Percentiles rank a stretch among this genome's conserved stretches.
Evolutionary conservation across 1,284 basidiomycete species (phyloP).

Genomic region (Cerrena zonata): DNA sequence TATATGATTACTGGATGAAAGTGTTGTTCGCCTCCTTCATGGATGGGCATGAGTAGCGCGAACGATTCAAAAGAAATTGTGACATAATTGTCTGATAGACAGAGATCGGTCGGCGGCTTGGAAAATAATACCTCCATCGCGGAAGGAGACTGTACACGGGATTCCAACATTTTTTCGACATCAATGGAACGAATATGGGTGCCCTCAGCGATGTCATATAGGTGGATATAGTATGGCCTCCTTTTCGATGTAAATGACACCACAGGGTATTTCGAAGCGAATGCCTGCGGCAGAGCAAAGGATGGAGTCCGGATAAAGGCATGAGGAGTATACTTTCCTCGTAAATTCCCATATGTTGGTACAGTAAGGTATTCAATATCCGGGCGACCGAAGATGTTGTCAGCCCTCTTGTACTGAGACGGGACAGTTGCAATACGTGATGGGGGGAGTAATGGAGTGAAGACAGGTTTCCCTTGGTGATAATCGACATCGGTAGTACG

Average conservation of each 20-base stretch:
- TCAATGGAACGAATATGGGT: slow-evolving; percentile 11
- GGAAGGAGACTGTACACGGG: background rate
- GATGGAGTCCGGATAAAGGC: slow-evolving; percentile 14
- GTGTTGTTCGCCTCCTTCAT: slow-evolving; percentile 3
- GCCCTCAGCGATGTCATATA: slow-evolving; percentile 17
- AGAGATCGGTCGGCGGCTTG: slow-evolving; percentile 16
- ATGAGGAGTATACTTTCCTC: slow-evolving; percentile 20
- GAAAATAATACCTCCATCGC: slow-evolving; percentile 7
- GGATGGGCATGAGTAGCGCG: slow-evolving; percentile 14
- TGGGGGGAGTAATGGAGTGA: slow-evolving; percentile 13
- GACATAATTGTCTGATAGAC: slow-evolving; percentile 16
- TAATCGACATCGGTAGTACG: slow-evolving; percentile 12
- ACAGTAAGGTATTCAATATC: background rate
- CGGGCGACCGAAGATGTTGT: no score
- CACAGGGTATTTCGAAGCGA: slow-evolving; percentile 14
- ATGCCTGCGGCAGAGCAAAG: slow-evolving; percentile 14
- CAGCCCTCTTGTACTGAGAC: slow-evolving; percentile 14
- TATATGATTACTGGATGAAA: slow-evolving; percentile 10
- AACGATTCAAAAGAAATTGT: slow-evolving; percentile 15
- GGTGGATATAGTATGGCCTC: slow-evolving; percentile 11
- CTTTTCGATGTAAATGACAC: slow-evolving; percentile 14
- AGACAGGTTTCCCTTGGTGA: background rate
- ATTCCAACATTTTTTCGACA: slow-evolving; percentile 4
- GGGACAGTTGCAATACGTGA: slow-evolving; percentile 14
- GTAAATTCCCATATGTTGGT: slow-evolving; percentile 3